Percentiles rank a stretch among this genome's conserved stretches.
Conservation (phyloP, 805 yeast genomes). For the Candida pini region DNA sequence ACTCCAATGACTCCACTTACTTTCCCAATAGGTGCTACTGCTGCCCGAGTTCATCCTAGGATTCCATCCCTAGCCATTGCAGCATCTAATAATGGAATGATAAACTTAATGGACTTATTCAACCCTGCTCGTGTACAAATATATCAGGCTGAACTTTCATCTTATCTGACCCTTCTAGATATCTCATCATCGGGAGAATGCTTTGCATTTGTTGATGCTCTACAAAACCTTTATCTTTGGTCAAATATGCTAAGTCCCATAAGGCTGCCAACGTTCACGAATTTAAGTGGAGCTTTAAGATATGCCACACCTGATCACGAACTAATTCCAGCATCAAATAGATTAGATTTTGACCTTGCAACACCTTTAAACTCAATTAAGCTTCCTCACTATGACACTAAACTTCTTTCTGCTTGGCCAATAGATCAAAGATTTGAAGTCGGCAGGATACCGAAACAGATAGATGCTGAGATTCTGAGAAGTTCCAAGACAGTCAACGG, state of each 20-base stretch:
- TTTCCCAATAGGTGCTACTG: constrained; percentile 85
- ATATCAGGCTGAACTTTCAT: constrained; percentile 57
- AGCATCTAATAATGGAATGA: constrained; percentile 71
- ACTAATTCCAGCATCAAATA: constrained; percentile 24
- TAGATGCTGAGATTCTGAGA: constrained; percentile 44
- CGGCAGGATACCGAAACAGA: constrained; percentile 50
- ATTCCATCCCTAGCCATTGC: constrained; percentile 71
- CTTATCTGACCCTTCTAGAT: constrained; percentile 45
- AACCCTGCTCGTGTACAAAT: constrained; percentile 66
- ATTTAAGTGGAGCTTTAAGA: constrained; percentile 42
- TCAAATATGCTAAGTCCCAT: constrained; percentile 40
- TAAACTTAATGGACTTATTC: constrained; percentile 78
- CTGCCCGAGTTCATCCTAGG: constrained; percentile 80
- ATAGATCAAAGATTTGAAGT: constrained; percentile 51
- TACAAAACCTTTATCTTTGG: constrained; percentile 65
- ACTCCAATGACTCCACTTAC: constrained; percentile 73
- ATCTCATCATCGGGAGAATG: constrained; percentile 72
- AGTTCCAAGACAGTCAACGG: constrained; percentile 33
- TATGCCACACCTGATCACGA: constrained; percentile 41
- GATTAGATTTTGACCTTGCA: constrained; percentile 35
- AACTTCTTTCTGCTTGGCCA: constrained; percentile 78
- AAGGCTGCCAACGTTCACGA: constrained; percentile 30
- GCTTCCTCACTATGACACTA: constrained; percentile 78
- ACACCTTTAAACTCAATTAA: constrained; percentile 71
- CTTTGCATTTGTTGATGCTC: constrained; percentile 61